Evolutionary conservation across 192 early-diverging fungal species (phyloP).

Genomic region (Coemansia nantahalensis): DNA sequence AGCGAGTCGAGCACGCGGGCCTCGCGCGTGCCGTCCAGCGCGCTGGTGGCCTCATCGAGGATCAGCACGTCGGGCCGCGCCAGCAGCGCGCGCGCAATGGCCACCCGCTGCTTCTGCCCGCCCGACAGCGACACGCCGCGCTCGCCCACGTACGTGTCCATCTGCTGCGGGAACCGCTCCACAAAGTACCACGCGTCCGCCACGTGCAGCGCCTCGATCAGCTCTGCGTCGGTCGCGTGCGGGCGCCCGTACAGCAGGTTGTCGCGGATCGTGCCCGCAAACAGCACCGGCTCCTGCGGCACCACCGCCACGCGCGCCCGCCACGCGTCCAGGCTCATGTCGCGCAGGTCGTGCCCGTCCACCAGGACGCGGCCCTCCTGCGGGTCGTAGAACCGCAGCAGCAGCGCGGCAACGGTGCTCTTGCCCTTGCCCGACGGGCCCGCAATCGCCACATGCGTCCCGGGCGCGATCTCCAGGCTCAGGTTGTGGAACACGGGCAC

Average conservation of each 20-base stretch:
- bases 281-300: slow-evolving; percentile 72
- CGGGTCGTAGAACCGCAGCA: slow-evolving; percentile 76
- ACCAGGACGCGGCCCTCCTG: slow-evolving; percentile 55
- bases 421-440: slow-evolving; percentile 66
- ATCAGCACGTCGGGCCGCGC: slow-evolving; percentile 71
- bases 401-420: slow-evolving; percentile 60
- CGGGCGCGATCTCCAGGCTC: slow-evolving; percentile 55
- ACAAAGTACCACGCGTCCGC: slow-evolving; percentile 64
- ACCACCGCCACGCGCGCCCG: slow-evolving; percentile 66
- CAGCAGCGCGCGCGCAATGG: slow-evolving; percentile 78
- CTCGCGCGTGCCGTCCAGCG: slow-evolving; percentile 70
- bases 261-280: slow-evolving; percentile 65
- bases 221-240: slow-evolving; percentile 65
- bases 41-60: slow-evolving; percentile 77
- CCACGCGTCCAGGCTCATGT: slow-evolving; percentile 56
- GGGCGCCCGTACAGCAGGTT: slow-evolving; percentile 66
- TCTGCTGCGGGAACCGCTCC: slow-evolving; percentile 67
- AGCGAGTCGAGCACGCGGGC: slow-evolving; percentile 65
- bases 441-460: slow-evolving; percentile 54
- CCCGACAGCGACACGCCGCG: slow-evolving; percentile 62
- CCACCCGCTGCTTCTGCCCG: slow-evolving; percentile 66
- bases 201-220: slow-evolving; percentile 55
- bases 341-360: slow-evolving; percentile 59
- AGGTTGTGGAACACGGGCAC: slow-evolving; percentile 56
- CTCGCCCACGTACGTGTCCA: slow-evolving; percentile 90